Evolutionary conservation across 2,329 filamentous ascomycete genomes (phyloP), one percentile per base, ranked within the genome.

Genomic region (Lachnellula occidentalis): DNA sequence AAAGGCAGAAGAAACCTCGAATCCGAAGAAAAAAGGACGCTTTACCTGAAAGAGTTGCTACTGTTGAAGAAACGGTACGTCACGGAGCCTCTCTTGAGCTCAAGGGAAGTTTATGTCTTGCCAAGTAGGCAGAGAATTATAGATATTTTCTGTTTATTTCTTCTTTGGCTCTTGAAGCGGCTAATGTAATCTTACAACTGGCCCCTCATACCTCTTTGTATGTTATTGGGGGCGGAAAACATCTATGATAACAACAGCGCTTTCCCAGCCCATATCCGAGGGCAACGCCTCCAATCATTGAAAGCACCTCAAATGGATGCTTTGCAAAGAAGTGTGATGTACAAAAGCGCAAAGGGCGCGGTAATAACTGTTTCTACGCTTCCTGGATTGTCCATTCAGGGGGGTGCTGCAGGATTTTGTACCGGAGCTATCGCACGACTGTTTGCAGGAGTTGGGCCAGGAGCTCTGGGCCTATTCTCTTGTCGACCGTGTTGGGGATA

Each of bases 131-230:
- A 49, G 17, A n/a, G 8, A 52, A 22, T n/a, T 53, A 31, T 45
- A 53, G 45, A 50, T 22, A 12, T 12, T 42, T 51, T 17, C 31
- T 56, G 50, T 58, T 58, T 56, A 43, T 50, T 64, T 60, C 43
- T 60, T 48, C 34, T 56, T 39, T n/a, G 52, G 56, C 55, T 58
- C 57, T n/a, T 48, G 56, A 55, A 58, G 55, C 54, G 52, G 59
- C 66, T 66, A 64, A 66, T 46, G 21, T 46, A 46, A 24, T 46
- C 43, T 48, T 67, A 67, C 65, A 67, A 63, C 59, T 66, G 61
- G 56, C 55, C 54, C 45, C 51, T 55, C 51, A 57, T 54, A 51
- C 51, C 54, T 52, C 51, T 56, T 34, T 34, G 11, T 42, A 5
- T 54, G 48, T 43, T 49, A 41, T 52, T 39, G 49, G 54, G 47